Evolutionary conservation across 2,329 filamentous ascomycete species (phyloP).

Genomic region (Daldinia eschscholtzii): DNA sequence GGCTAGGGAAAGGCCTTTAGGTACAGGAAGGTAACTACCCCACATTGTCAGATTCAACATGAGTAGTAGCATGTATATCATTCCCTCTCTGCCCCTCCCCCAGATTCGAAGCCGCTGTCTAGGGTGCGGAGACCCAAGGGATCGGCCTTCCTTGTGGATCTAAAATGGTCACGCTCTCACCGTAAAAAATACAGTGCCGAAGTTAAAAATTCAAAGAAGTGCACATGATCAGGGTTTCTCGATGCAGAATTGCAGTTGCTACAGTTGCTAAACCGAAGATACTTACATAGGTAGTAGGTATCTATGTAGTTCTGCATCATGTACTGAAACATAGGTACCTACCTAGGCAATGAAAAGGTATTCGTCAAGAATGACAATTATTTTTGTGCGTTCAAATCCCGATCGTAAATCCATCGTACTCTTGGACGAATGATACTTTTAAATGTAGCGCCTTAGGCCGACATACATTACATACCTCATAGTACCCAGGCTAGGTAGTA

Average conservation of each 20-base stretch:
- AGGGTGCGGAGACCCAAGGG: slow-evolving; percentile 36
- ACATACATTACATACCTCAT: background rate
- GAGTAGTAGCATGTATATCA: slow-evolving; percentile 26
- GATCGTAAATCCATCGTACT: background rate
- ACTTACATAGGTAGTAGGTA: too few relatives aligned
- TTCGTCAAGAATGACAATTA: background rate
- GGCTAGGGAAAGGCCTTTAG: slow-evolving; percentile 29
- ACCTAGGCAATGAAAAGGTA: background rate
- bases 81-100: slow-evolving; percentile 43
- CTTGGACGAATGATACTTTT: slow-evolving; percentile 5
- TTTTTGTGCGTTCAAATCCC: background rate
- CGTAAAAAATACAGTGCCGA: slow-evolving; percentile 27
- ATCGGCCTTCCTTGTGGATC: slow-evolving; percentile 45
- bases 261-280: too few relatives aligned
- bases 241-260: background rate
- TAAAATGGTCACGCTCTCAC: slow-evolving; percentile 37
- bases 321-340: background rate
- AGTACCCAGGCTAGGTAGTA: background rate
- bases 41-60: slow-evolving; percentile 31
- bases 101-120: slow-evolving; percentile 46
- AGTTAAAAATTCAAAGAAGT: slow-evolving; percentile 1
- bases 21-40: slow-evolving; percentile 38
- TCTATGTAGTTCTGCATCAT: background rate
- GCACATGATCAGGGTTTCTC: slow-evolving; percentile 6
- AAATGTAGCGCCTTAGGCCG: background rate